phyloP scores from a whole-genome alignment of 2,329 filamentous ascomycete species.

The Pseudonectria buxi region DNA sequence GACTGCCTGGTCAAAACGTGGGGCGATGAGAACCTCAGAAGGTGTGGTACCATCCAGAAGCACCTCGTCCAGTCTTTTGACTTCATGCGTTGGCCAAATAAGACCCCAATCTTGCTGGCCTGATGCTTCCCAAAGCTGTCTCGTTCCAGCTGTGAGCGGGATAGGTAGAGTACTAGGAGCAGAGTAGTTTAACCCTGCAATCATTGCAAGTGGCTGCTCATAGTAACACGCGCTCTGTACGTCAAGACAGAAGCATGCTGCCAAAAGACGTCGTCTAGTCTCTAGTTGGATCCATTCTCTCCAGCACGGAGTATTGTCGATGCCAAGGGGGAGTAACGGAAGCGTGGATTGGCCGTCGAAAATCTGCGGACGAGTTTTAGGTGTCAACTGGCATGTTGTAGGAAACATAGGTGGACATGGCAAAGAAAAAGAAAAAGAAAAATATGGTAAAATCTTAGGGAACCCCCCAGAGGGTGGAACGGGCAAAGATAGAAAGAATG shows the following conservation, averaged over 20 bases:
- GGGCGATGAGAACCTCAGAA: slow-evolving; percentile 28
- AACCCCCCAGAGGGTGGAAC: too few species aligned
- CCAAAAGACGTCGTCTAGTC: slow-evolving; percentile 45
- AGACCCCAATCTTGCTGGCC: slow-evolving; percentile 40
- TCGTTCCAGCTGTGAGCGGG: slow-evolving; percentile 39
- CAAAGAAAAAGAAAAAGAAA: slow-evolving; percentile 15
- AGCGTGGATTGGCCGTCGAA: slow-evolving; percentile 26
- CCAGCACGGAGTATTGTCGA: slow-evolving; percentile 36
- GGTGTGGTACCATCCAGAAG: slow-evolving; percentile 30
- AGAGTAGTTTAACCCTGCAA: slow-evolving; percentile 31
- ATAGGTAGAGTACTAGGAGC: slow-evolving; percentile 32
- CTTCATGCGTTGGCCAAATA: slow-evolving; percentile 19
- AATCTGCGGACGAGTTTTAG: slow-evolving; percentile 33
- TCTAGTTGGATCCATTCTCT: slow-evolving; percentile 46
- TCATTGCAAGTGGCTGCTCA: slow-evolving; percentile 36
- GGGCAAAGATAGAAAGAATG: too few species aligned
- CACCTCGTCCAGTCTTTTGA: slow-evolving; percentile 20
- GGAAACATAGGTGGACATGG: slow-evolving; percentile 2
- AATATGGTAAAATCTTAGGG: too few species aligned
- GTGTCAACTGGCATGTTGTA: slow-evolving; percentile 4
- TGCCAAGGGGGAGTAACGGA: slow-evolving; percentile 12
- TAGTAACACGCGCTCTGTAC: slow-evolving; percentile 49
- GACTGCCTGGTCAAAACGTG: slow-evolving; percentile 33
- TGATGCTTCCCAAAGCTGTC: slow-evolving; percentile 43
- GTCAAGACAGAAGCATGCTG: slow-evolving; percentile 51